phyloP scores from a whole-genome alignment of 257 asterid genomes.

The Scutellaria minor region DNA sequence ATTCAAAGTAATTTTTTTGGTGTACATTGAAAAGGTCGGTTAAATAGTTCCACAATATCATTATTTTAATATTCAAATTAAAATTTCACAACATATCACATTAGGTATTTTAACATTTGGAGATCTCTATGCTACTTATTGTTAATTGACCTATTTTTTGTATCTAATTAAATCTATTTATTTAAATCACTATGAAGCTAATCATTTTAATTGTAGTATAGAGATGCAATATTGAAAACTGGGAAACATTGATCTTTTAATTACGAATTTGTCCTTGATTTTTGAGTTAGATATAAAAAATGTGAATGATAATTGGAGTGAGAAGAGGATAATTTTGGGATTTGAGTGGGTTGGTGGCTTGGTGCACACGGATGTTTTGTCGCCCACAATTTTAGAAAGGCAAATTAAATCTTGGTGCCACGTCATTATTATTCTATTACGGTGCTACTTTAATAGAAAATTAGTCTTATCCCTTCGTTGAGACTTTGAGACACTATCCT shows the following conservation, averaged over 20 bases:
- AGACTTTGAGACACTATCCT: no score
- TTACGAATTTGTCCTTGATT: constrained; percentile 17
- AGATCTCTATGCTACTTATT: no score
- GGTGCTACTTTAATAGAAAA: neutral
- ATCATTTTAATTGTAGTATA: no score
- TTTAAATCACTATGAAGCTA: no score
- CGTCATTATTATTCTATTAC: constrained; percentile 21
- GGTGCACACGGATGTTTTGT: neutral
- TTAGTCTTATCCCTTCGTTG: no score
- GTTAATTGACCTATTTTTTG: no score
- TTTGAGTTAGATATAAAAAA: neutral
- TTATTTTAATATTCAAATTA: neutral
- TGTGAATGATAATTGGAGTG: neutral
- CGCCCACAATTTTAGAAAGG: constrained; percentile 30
- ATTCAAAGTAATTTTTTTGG: constrained; percentile 47
- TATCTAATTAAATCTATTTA: no score
- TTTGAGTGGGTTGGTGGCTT: neutral
- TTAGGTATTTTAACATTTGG: no score
- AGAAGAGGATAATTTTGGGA: constrained; percentile 1
- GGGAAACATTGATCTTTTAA: neutral
- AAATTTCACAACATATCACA: no score
- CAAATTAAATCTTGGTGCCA: constrained; percentile 8
- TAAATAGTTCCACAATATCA: constrained; percentile 12
- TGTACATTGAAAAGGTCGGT: constrained; percentile 44
- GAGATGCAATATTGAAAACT: no score